These are phyloP conservation scores for Hygrocybe coccinea DNA, from an alignment of 768 basidiomycete species.

Conservation along the genomic window DNA sequence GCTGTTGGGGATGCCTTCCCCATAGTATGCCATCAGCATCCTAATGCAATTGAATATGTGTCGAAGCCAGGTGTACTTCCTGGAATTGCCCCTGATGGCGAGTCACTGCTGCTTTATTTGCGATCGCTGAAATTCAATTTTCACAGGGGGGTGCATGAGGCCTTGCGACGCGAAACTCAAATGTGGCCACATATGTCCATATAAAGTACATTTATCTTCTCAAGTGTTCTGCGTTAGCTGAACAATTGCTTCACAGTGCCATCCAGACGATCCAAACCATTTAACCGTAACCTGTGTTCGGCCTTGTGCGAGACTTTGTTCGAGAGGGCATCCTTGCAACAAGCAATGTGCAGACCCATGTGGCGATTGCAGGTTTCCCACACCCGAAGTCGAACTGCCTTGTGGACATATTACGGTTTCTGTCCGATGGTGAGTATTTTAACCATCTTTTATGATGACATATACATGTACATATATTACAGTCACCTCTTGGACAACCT, in stretches of 20 bases:
- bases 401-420: slow-evolving; percentile 49
- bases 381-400: slow-evolving; percentile 45
- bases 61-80: slow-evolving; percentile 50
- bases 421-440: slow-evolving; percentile 53
- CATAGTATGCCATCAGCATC: slow-evolving; percentile 54
- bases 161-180: slow-evolving; percentile 47
- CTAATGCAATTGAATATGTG: slow-evolving; percentile 36
- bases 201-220: slow-evolving; percentile 38
- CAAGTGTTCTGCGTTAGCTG: not conserved
- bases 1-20: slow-evolving; percentile 52
- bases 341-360: slow-evolving; percentile 49
- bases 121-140: not conserved
- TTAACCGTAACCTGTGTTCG: slow-evolving; percentile 42
- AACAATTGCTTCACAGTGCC: slow-evolving; percentile 40
- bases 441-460: too few species aligned
- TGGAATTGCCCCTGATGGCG: slow-evolving; percentile 53
- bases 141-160: slow-evolving; percentile 56
- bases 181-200: slow-evolving; percentile 65
- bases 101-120: slow-evolving; percentile 5
- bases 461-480: too few species aligned
- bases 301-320: slow-evolving; percentile 49
- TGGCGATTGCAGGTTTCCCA: slow-evolving; percentile 47
- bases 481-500: slow-evolving; percentile 48
- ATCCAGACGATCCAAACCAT: slow-evolving; percentile 56
- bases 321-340: slow-evolving; percentile 53